Base-by-base conservation (phyloP, 148 eudicot species). In the Camellia granthamiana region DNA sequence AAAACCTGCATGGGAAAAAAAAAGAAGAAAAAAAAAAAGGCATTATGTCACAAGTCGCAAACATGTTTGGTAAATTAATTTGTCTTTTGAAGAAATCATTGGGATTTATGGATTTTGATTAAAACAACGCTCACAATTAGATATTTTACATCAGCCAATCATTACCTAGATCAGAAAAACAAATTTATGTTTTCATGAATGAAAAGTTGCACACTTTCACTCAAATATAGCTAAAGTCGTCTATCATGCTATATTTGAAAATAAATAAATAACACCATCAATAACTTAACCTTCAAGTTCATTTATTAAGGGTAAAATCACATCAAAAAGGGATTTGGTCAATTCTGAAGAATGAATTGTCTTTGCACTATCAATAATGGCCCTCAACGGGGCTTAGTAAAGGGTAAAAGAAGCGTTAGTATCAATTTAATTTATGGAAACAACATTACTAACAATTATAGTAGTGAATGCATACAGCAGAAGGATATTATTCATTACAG, bases 1-100 rank as follows among this genome's bases (percentile, higher is more conserved):
- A 93, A 93, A 23, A 88, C 88, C 97, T 93, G 91, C 84, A 83
- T 0, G 30, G 30, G 0, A 23, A 23, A 23, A 23, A 23, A 23
- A 23, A 23, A 23, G 30, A n/a, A n/a, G n/a, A n/a, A 23, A 23
- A 19, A 46, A 65, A 5, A 59, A 23, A 68, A 75, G 8, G 44
- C 30, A 23, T 23, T 23, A 23, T 23, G 30, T 23, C 30, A 23
- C 30, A 23, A 23, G 30, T 23, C 0, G 30, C 30, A 23, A 23
- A 23, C 30, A 23, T 23, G 30, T 23, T 23, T 23, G 30, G 30
- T 23, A 23, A 23, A 23, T 23, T 23, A 23, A 23, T 23, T 0
- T 23, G 30, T 23, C 30, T 23, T 23, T 23, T 23, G 30, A 23
- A 23, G 30, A 23, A 23, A 23, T 23, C 30, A 23, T 23, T 23